Percentiles rank a stretch among this genome's conserved stretches.
These are phyloP conservation scores for Bathelium albidoporum DNA, from an alignment of 495 filamentous ascomycete genomes.

Conservation along the genomic window DNA sequence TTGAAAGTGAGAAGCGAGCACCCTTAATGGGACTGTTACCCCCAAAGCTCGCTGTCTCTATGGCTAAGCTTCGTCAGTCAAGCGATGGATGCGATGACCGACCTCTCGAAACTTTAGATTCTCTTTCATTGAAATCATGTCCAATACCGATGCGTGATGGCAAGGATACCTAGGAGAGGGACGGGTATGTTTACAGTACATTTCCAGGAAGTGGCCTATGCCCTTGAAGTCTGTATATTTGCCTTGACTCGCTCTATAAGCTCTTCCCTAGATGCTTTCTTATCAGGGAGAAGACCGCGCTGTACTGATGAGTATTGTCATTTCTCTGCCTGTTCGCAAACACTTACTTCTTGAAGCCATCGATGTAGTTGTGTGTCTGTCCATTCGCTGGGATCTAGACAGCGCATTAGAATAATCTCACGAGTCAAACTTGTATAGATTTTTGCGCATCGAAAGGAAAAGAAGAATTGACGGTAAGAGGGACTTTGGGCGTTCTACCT, in stretches of 20 bases:
- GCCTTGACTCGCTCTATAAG: slow-evolving; percentile 68
- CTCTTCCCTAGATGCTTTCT: slow-evolving; percentile 61
- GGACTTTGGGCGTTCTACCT: not conserved
- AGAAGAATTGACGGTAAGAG: not conserved
- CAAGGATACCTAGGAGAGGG: not conserved
- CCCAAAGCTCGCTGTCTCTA: too few species aligned
- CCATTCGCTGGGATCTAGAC: not conserved
- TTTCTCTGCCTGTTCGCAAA: too few species aligned
- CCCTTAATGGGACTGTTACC: too few species aligned
- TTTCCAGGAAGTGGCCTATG: not conserved
- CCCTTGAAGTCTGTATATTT: slow-evolving; percentile 49
- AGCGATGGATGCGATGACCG: too few species aligned
- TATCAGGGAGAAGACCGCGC: slow-evolving; percentile 62
- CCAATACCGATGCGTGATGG: not conserved
- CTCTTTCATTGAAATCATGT: too few species aligned
- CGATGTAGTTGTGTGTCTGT: not conserved
- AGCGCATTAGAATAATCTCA: not conserved
- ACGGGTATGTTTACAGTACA: not conserved
- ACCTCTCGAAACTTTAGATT: too few species aligned
- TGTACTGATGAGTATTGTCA: slow-evolving; percentile 21
- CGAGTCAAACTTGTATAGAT: not conserved
- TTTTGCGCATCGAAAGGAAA: not conserved
- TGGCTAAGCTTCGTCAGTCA: too few species aligned
- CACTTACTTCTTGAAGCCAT: not conserved
- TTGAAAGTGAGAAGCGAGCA: too few species aligned